phyloP scores from a whole-genome alignment of 306 rosid species.

The barrel medic (Medicago truncatula) region DNA sequence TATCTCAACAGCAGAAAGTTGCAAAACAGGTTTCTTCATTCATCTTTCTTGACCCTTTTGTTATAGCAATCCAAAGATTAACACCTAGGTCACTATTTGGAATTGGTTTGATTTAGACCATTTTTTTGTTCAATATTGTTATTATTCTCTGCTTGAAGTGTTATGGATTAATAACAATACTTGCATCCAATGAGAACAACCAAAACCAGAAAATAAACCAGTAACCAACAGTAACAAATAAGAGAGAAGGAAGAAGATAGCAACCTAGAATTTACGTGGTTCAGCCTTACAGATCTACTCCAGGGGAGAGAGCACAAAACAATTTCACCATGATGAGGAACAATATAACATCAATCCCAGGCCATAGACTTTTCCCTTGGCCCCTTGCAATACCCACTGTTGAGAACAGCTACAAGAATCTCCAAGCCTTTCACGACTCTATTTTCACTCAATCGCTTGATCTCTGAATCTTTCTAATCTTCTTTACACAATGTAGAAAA shows the following conservation, averaged over 20 bases:
- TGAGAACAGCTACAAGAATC: too few species aligned
- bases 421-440: background rate
- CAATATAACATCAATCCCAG: background rate
- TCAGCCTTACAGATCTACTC: background rate
- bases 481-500: background rate
- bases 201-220: background rate
- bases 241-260: background rate
- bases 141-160: background rate
- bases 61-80: constrained; percentile 14
- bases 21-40: constrained; percentile 69
- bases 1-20: constrained; percentile 50
- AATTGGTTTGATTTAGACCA: background rate
- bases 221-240: background rate
- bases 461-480: background rate
- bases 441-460: constrained; percentile 1
- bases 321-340: background rate
- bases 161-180: background rate
- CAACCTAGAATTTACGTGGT: background rate
- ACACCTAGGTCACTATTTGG: constrained; percentile 3
- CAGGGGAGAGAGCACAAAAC: background rate
- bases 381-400: too few species aligned
- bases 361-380: too few species aligned
- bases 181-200: background rate
- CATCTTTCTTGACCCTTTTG: background rate
- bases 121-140: background rate